phyloP scores from a whole-genome alignment of 2,329 filamentous ascomycete genomes.

The Alternaria triticina region DNA sequence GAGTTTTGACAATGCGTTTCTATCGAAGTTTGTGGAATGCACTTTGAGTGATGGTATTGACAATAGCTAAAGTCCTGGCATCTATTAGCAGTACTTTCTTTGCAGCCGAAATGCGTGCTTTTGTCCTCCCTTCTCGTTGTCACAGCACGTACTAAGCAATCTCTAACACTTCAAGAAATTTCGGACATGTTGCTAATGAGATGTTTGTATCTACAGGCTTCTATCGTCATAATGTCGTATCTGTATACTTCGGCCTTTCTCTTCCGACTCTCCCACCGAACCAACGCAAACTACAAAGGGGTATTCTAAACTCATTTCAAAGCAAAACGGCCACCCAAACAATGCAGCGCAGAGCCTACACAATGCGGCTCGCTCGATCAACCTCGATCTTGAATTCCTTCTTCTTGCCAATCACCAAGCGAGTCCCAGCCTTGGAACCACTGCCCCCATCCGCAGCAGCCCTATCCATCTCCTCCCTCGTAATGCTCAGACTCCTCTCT shows the following conservation, averaged over 20 bases:
- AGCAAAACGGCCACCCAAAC: neutral
- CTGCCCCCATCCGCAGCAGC: neutral
- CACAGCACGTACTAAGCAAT: neutral
- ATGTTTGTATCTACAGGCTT: neutral
- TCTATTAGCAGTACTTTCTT: neutral
- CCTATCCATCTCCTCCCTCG: slow-evolving; percentile 20
- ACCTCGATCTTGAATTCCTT: slow-evolving; percentile 40
- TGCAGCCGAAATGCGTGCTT: neutral
- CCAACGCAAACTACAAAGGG: neutral
- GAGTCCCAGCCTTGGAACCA: slow-evolving; percentile 17
- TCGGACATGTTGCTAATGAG: no score
- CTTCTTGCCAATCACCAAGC: slow-evolving; percentile 38
- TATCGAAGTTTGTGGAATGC: neutral
- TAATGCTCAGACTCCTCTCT: slow-evolving; percentile 19
- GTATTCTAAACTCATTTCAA: slow-evolving; percentile 10
- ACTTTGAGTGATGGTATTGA: neutral
- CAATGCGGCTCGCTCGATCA: slow-evolving; percentile 25
- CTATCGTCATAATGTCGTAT: neutral
- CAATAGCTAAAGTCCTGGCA: neutral
- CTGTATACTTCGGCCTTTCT: neutral
- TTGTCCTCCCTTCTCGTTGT: neutral
- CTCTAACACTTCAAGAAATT: neutral
- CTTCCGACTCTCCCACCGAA: neutral
- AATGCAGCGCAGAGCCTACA: neutral
- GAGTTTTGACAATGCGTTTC: slow-evolving; percentile 12